phyloP scores from a whole-genome alignment of 2,329 filamentous ascomycete genomes.

The Alternaria panax region DNA sequence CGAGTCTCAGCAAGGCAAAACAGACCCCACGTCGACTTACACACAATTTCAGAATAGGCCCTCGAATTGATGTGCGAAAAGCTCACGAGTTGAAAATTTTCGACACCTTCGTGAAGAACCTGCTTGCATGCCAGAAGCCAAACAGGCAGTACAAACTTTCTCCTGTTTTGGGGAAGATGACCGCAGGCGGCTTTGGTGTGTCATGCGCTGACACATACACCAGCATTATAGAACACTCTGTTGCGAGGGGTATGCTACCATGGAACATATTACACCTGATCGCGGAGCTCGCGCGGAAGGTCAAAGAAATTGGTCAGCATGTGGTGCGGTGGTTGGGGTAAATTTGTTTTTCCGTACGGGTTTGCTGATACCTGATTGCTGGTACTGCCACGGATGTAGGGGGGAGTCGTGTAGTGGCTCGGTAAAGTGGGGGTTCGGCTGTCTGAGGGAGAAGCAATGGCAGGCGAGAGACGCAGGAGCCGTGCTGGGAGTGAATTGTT shows the following conservation, averaged over 20 bases:
- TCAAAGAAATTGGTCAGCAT: slow-evolving; percentile 12
- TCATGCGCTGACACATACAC: neutral
- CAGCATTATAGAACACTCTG: neutral
- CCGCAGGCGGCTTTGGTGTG: neutral
- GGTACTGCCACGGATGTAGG: neutral
- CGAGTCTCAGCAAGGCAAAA: neutral
- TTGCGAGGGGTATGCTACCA: neutral
- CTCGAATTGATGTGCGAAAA: neutral
- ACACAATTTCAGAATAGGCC: too few relatives aligned
- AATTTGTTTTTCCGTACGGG: neutral
- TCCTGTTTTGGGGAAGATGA: too few relatives aligned
- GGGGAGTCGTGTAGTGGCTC: neutral
- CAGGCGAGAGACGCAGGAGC: neutral
- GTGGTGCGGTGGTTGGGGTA: neutral
- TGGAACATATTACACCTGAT: slow-evolving; percentile 13
- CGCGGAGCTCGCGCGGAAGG: slow-evolving; percentile 18
- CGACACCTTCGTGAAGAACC: slow-evolving; percentile 9
- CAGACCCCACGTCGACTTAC: too few relatives aligned
- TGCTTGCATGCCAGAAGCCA: slow-evolving; percentile 19
- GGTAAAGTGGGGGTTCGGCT: neutral
- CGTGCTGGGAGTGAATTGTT: neutral
- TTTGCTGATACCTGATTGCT: neutral
- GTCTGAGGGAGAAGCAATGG: slow-evolving; percentile 1
- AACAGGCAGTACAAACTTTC: slow-evolving; percentile 2
- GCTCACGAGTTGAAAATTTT: neutral